Percentiles rank a stretch among this genome's conserved stretches.
Evolutionary conservation across 345 rosid species (phyloP).

Genomic region (Dipteronia dyeriana): DNA sequence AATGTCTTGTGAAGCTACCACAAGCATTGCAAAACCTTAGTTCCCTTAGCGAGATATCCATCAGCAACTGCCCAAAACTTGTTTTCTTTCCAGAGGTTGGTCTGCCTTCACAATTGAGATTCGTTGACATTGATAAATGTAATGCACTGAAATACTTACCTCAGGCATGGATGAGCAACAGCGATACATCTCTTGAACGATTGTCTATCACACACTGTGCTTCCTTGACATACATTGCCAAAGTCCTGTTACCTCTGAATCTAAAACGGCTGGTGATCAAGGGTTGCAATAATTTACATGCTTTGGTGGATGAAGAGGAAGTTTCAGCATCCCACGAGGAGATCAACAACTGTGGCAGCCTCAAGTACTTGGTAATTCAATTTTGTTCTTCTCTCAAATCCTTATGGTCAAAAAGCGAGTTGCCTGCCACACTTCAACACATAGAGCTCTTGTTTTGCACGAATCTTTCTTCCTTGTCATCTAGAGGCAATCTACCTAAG

Average conservation of each 20-base stretch:
- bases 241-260: not conserved
- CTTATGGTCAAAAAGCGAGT: not conserved
- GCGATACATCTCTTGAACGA: not conserved
- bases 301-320: not conserved
- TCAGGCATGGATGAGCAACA: not conserved
- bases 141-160: constrained; percentile 3
- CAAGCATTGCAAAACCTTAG: constrained; percentile 11
- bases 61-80: constrained; percentile 9
- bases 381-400: not conserved
- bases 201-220: not conserved
- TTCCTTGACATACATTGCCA: constrained; percentile 8
- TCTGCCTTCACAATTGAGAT: constrained; percentile 9
- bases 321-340: too few species aligned
- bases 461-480: not conserved
- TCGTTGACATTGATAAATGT: not conserved
- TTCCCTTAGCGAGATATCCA: constrained; percentile 5
- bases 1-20: constrained; percentile 9
- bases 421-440: not conserved
- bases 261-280: not conserved
- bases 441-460: not conserved
- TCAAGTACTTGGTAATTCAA: not conserved
- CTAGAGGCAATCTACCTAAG: not conserved
- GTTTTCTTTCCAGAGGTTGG: constrained; percentile 4
- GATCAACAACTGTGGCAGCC: not conserved
- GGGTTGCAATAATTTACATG: not conserved